A percentile compares a stretch with the other conserved stretches of the same genome.
Evolutionary conservation across 768 basidiomycete genomes (phyloP).

Genomic region (Lyophyllum semitale): DNA sequence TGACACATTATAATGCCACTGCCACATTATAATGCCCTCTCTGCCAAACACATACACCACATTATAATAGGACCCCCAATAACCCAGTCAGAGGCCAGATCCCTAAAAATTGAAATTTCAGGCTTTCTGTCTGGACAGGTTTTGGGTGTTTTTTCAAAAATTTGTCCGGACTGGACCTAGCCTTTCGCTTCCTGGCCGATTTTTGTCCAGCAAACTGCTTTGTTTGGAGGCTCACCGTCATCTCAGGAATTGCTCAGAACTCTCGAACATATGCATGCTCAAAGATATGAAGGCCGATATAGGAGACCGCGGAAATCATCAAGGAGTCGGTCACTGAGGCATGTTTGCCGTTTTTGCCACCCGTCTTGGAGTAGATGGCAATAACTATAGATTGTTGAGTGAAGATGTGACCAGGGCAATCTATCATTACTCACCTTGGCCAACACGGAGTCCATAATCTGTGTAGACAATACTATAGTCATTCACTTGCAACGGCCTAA

Average conservation of each 20-base stretch:
- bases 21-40: no score
- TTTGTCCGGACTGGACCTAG: not conserved
- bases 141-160: not conserved
- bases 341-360: conserved; percentile 28
- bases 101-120: not conserved
- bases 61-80: not conserved
- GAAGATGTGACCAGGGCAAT: no score
- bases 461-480: no score
- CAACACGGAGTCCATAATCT: no score
- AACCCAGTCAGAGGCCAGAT: not conserved
- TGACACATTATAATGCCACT: no score
- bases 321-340: conserved; percentile 13
- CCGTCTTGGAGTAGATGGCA: conserved; percentile 24
- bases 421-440: no score
- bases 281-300: conserved; percentile 19
- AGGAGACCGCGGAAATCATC: conserved; percentile 25
- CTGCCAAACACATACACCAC: no score
- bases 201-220: not conserved
- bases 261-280: not conserved
- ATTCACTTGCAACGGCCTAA: no score
- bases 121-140: not conserved
- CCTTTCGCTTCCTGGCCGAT: not conserved
- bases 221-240: not conserved
- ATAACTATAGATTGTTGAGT: conserved; percentile 10
- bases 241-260: not conserved